Evolutionary conservation across 169 alveolate genomes (phyloP).

Genomic region (Plasmodium sp.): DNA sequence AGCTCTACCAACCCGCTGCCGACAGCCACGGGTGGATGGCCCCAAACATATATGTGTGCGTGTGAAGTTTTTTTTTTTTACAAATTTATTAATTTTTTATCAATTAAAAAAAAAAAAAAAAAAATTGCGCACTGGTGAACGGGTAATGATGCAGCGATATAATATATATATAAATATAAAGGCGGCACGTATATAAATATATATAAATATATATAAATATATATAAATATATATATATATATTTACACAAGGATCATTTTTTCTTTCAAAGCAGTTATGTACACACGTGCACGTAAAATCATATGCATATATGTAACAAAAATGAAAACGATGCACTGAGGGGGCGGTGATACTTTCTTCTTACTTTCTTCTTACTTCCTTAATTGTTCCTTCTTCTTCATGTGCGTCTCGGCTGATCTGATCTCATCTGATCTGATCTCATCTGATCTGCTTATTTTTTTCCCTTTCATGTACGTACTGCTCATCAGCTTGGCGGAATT

Average conservation of each 20-base stretch:
- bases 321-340: background rate
- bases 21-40: background rate
- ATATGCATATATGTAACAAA: background rate
- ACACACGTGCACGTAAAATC: background rate
- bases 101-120: background rate
- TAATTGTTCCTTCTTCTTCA: background rate
- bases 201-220: background rate
- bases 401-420: background rate
- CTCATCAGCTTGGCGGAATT: background rate
- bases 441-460: too few relatives aligned
- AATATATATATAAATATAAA: background rate
- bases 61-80: background rate
- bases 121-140: background rate
- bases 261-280: background rate
- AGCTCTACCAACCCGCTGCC: too few relatives aligned
- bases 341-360: background rate
- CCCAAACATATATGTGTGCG: background rate
- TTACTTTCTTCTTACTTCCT: background rate
- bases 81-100: background rate
- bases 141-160: background rate
- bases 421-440: background rate
- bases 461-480: background rate
- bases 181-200: background rate
- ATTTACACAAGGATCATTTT: background rate
- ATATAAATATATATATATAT: background rate